Conservation (phyloP, 2,329 filamentous ascomycete species). For the Macrophomina phaseolina region DNA sequence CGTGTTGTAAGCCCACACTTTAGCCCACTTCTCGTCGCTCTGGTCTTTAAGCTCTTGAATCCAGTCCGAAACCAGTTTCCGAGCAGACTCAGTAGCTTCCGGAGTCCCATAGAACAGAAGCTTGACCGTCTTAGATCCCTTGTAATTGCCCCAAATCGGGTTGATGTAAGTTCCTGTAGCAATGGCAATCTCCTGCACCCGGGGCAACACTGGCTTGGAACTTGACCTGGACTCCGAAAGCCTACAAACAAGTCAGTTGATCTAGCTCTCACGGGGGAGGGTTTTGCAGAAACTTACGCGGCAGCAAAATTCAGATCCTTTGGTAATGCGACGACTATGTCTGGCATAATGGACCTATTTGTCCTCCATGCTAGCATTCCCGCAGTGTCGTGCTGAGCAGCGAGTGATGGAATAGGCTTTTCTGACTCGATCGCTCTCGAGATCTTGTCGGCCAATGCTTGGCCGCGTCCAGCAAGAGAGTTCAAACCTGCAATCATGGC, state of each 20-base stretch:
- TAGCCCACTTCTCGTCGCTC: not conserved
- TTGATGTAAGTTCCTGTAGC: not conserved
- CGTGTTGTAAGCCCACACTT: not conserved
- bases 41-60: not conserved
- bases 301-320: not conserved
- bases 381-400: not conserved
- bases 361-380: constrained; percentile 4
- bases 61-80: not conserved
- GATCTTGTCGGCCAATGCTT: not conserved
- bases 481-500: no score
- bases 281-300: not conserved
- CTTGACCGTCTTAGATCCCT: not conserved
- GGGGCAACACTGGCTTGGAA: not conserved
- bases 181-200: not conserved
- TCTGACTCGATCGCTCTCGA: not conserved
- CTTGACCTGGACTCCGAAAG: not conserved
- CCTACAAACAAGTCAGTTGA: not conserved
- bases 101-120: not conserved
- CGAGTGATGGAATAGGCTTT: not conserved
- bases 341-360: not conserved
- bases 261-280: not conserved
- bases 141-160: not conserved
- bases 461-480: not conserved
- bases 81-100: not conserved
- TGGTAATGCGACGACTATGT: not conserved